Evolutionary conservation across 148 eudicot genomes (phyloP).

Genomic region (Rhododendron molle): DNA sequence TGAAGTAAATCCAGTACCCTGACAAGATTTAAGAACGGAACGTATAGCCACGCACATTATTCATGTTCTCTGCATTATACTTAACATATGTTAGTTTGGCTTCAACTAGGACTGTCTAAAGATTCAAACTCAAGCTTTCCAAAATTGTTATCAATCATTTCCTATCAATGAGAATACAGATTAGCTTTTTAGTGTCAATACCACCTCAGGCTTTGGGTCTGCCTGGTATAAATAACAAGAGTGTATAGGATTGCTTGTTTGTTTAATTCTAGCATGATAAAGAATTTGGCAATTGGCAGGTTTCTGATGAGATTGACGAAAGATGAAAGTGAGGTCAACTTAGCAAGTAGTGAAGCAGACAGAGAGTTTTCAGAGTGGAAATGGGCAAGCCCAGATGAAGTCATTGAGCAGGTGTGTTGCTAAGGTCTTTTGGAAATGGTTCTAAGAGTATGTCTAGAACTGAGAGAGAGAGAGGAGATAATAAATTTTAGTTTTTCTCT

Average conservation of each 20-base stretch:
- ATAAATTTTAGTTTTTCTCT: not conserved
- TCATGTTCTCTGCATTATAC: not conserved
- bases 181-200: not conserved
- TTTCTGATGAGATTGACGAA: constrained; percentile 74
- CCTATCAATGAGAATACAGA: not conserved
- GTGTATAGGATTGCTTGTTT: not conserved
- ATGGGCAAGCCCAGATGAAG: constrained; percentile 84
- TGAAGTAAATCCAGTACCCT: not conserved
- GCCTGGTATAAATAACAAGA: not conserved
- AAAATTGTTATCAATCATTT: not conserved
- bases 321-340: constrained; percentile 69
- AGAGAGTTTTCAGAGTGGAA: constrained; percentile 95
- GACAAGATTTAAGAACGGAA: not conserved
- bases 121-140: not conserved
- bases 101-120: not conserved
- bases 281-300: constrained; percentile 37
- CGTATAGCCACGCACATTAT: not conserved
- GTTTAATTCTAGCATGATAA: not conserved
- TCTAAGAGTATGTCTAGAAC: not conserved
- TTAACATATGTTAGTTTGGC: not conserved
- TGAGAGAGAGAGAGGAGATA: not conserved
- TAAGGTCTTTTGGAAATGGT: not conserved
- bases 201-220: not conserved
- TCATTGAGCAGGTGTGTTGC: constrained; percentile 71
- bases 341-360: constrained; percentile 75